Conservation (phyloP, 169 alveolate species). For the Plasmodium ovale region DNA sequence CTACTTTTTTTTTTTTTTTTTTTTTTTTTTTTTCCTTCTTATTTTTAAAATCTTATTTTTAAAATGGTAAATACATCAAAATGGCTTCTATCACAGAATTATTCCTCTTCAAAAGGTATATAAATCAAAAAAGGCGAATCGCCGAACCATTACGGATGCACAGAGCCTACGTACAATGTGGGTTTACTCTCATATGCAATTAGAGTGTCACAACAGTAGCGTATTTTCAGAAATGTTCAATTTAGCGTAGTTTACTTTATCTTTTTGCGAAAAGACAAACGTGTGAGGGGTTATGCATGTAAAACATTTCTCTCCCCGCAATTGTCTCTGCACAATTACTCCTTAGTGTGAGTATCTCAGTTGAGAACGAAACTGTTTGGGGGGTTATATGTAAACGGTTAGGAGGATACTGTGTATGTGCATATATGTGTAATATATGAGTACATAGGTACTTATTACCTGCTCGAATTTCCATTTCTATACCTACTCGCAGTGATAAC, state of each 20-base stretch:
- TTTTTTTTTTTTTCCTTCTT: not conserved
- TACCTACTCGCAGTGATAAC: not conserved
- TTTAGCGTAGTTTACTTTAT: no score
- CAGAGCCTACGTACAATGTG: not conserved
- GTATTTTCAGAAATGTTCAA: no score
- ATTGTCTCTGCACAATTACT: no score
- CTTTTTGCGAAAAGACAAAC: no score
- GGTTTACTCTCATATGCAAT: no score
- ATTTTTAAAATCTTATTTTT: not conserved
- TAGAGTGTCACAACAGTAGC: no score
- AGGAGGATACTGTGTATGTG: not conserved
- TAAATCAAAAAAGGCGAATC: not conserved
- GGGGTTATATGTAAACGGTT: no score
- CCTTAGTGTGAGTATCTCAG: no score
- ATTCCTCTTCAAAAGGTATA: conserved; percentile 16
- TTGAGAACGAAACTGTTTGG: no score
- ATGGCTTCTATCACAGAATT: not conserved
- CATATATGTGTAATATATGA: not conserved
- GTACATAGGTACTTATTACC: not conserved
- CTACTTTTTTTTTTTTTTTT: not conserved
- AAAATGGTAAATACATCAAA: conserved; percentile 18
- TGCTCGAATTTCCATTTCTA: not conserved
- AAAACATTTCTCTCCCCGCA: no score
- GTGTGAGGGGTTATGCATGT: no score
- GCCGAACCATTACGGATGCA: not conserved